Evolutionary conservation across 345 rosid genomes (phyloP).

Genomic region (Hypericum perforatum): DNA sequence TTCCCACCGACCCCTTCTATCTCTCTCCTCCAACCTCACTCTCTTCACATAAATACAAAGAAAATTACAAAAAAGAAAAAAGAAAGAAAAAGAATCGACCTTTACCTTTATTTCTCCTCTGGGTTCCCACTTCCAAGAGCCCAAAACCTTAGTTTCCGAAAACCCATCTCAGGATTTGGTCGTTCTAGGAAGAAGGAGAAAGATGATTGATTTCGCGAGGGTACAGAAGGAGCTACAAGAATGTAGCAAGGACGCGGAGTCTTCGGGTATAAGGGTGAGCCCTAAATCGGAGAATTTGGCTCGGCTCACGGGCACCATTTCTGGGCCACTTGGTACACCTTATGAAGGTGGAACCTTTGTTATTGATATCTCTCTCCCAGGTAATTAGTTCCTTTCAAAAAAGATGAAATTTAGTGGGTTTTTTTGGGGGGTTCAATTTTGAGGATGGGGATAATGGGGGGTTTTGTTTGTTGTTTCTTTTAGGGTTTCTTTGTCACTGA

Average conservation of each 20-base stretch:
- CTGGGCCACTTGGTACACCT: conserved; percentile 84
- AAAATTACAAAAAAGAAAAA: no score
- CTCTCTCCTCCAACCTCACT: no score
- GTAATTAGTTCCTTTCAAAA: conserved; percentile 19
- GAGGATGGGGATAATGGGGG: no score
- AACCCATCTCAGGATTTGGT: no score
- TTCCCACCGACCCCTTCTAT: no score
- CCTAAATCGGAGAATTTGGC: conserved; percentile 67
- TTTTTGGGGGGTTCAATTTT: neutral
- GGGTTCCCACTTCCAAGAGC: no score
- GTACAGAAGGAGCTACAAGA: conserved; percentile 92
- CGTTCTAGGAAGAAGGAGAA: neutral
- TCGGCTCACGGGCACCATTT: conserved; percentile 66
- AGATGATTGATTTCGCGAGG: conserved; percentile 70
- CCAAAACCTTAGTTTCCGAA: no score
- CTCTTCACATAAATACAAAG: no score
- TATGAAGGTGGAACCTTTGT: conserved; percentile 89
- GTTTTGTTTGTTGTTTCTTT: no score
- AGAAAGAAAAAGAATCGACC: no score
- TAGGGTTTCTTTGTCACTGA: no score
- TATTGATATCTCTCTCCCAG: conserved; percentile 74
- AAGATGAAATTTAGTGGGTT: neutral
- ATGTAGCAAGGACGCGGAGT: conserved; percentile 58
- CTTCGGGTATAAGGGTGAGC: conserved; percentile 65
- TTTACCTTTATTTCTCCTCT: no score